Conservation (phyloP, 306 rosid species). For the Luffa aegyptiaca region DNA sequence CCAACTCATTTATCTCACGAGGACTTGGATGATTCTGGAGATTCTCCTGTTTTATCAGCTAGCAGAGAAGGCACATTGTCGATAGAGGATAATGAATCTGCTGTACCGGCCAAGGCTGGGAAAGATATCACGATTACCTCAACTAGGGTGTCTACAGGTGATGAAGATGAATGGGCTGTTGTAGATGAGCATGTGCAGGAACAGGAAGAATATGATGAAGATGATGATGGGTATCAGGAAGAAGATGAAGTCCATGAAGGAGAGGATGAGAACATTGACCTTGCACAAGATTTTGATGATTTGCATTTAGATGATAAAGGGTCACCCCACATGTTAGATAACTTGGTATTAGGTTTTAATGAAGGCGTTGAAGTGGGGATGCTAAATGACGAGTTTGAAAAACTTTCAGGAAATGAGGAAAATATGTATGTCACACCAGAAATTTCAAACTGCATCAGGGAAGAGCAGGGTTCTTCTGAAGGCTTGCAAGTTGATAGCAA, state of each 20-base stretch:
- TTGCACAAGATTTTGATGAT: conserved; percentile 43
- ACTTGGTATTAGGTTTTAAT: conserved; percentile 77
- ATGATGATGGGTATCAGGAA: conserved; percentile 78
- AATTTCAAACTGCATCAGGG: conserved; percentile 26
- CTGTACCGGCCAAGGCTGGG: conserved; percentile 24
- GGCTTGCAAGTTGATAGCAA: conserved; percentile 27
- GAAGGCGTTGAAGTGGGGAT: conserved; percentile 95
- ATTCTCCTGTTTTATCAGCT: conserved; percentile 42
- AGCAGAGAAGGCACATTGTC: conserved; percentile 32
- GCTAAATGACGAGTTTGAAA: conserved; percentile 82
- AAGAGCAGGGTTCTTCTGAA: conserved; percentile 41
- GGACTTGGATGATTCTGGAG: conserved; percentile 74
- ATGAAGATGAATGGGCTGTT: conserved; percentile 85
- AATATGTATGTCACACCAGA: conserved; percentile 26
- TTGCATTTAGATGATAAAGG: conserved; percentile 65
- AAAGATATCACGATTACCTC: conserved; percentile 37
- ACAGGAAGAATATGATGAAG: conserved; percentile 97
- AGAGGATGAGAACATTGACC: conserved; percentile 52
- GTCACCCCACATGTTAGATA: conserved; percentile 64
- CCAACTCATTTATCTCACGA: conserved; percentile 93
- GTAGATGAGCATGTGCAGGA: conserved; percentile 75
- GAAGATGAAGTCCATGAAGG: conserved; percentile 91
- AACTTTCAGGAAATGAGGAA: conserved; percentile 39
- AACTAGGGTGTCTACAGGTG: conserved; percentile 39
- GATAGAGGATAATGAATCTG: conserved; percentile 39